phyloP scores from a whole-genome alignment of 345 rosid genomes.

The Populus alba region DNA sequence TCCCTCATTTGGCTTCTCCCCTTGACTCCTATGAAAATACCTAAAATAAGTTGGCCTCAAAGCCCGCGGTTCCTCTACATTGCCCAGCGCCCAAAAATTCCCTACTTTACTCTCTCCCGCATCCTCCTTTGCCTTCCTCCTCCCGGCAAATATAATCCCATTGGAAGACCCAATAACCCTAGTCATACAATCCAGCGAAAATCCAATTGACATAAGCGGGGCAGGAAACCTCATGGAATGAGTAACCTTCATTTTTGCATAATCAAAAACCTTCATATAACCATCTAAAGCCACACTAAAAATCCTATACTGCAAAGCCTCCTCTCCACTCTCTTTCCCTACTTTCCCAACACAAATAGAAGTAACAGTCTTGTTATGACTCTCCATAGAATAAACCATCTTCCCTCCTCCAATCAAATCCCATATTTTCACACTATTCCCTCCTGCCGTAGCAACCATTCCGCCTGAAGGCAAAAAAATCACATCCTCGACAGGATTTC shows the following conservation, averaged over 20 bases:
- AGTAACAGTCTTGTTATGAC: conserved; percentile 91
- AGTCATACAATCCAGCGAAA: conserved; percentile 55
- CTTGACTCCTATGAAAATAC: conserved; percentile 83
- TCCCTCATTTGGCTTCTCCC: conserved; percentile 64
- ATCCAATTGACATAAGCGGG: conserved; percentile 66
- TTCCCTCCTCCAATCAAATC: conserved; percentile 84
- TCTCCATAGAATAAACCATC: conserved; percentile 79
- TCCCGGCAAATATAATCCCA: conserved; percentile 70
- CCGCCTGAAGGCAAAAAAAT: conserved; percentile 87
- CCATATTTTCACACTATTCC: conserved; percentile 81
- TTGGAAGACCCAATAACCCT: conserved; percentile 73
- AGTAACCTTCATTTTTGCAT: conserved; percentile 66
- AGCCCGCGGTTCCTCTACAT: conserved; percentile 36
- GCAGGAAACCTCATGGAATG: conserved; percentile 91
- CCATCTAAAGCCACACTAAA: conserved; percentile 87
- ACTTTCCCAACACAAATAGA: conserved; percentile 59
- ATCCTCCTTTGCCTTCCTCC: conserved; percentile 56
- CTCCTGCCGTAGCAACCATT: conserved; percentile 79
- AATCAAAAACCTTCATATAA: conserved; percentile 89
- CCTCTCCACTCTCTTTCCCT: conserved; percentile 40
- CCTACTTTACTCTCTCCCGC: conserved; percentile 27
- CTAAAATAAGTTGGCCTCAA: conserved; percentile 58
- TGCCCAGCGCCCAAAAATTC: conserved; percentile 39
- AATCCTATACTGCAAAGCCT: conserved; percentile 50
- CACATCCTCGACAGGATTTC: conserved; percentile 84